Percentiles rank a stretch among this genome's conserved stretches.
Evolutionary conservation across 2,329 filamentous ascomycete genomes (phyloP).

Genomic region (Epichloe gansuensis): DNA sequence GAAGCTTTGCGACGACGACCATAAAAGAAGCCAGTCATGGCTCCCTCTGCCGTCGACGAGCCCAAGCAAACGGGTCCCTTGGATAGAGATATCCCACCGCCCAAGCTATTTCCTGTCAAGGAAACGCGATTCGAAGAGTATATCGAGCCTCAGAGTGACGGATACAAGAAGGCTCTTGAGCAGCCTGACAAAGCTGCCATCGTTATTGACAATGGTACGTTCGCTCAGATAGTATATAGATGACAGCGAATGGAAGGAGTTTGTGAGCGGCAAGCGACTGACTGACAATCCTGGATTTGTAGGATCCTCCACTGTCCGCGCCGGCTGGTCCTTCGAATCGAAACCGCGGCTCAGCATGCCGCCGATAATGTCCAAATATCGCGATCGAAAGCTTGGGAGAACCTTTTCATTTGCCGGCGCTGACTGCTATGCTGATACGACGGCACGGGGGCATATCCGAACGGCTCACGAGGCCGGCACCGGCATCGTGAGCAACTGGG

Average conservation of each 20-base stretch:
- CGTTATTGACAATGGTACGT: conserved; percentile 90
- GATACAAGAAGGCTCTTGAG: conserved; percentile 54
- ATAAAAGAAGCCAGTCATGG: conserved; percentile 26
- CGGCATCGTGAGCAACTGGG: conserved; percentile 92
- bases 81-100: conserved; percentile 35
- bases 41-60: conserved; percentile 39
- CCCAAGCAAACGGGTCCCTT: conserved; percentile 22
- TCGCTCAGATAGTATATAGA: conserved; percentile 8
- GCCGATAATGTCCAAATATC: conserved; percentile 88
- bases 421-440: conserved; percentile 91
- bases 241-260: neutral
- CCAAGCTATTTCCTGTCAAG: conserved; percentile 46
- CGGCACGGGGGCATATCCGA: conserved; percentile 77
- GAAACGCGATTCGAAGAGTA: conserved; percentile 48
- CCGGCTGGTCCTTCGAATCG: conserved; percentile 89
- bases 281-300: neutral
- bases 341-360: conserved; percentile 69
- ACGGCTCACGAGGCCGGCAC: conserved; percentile 84
- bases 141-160: conserved; percentile 45
- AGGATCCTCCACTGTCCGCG: conserved; percentile 83
- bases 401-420: conserved; percentile 85
- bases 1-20: conserved; percentile 4
- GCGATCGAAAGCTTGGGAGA: conserved; percentile 84
- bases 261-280: neutral
- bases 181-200: conserved; percentile 57